Conservation (phyloP, 2,329 filamentous ascomycete species). For the Colletotrichum sp. region DNA sequence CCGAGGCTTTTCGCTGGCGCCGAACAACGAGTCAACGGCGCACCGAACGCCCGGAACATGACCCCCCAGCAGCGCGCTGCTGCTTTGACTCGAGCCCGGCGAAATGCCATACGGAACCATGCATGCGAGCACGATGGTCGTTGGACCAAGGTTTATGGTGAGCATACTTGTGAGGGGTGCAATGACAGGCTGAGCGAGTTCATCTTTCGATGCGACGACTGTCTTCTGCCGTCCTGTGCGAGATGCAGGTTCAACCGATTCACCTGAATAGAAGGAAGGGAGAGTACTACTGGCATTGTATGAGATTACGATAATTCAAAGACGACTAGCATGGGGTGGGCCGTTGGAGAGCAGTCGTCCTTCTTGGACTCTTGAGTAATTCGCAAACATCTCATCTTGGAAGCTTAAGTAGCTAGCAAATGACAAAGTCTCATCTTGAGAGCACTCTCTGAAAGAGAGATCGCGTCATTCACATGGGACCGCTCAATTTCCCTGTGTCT, state of each 20-base stretch:
- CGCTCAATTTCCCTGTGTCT: no score
- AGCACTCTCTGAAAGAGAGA: neutral
- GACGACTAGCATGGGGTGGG: neutral
- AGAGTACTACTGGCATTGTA: neutral
- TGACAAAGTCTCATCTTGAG: neutral
- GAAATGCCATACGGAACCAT: neutral
- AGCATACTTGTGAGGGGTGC: neutral
- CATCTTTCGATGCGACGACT: neutral
- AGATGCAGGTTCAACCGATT: neutral
- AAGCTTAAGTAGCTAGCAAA: neutral
- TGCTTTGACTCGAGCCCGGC: neutral
- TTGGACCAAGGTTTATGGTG: neutral
- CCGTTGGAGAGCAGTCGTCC: neutral
- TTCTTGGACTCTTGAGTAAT: neutral
- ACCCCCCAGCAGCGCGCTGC: neutral
- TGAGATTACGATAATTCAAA: neutral
- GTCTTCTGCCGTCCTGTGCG: neutral
- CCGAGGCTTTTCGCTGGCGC: neutral
- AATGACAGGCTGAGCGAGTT: neutral
- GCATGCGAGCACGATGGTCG: neutral
- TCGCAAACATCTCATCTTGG: neutral
- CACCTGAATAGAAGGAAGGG: neutral
- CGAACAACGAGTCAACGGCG: neutral
- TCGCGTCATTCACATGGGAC: no score
- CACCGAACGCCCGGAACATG: neutral